These are phyloP conservation scores for Hirschioporus abietinus DNA, from an alignment of 768 basidiomycete genomes.

Conservation along the genomic window DNA sequence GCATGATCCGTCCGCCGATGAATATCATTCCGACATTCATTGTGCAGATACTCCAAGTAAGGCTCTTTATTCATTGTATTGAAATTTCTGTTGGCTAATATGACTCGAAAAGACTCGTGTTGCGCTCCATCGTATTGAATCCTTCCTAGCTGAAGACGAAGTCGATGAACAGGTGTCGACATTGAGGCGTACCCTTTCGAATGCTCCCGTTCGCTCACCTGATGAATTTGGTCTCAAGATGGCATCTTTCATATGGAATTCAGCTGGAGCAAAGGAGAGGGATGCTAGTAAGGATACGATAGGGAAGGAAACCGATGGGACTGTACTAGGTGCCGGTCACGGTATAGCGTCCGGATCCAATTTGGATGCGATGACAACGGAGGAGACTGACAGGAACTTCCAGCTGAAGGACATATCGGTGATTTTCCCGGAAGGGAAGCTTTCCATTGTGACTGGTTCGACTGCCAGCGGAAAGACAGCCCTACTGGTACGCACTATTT, in stretches of 20 bases:
- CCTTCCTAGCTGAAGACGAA: slow-evolving; percentile 34
- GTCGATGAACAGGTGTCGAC: slow-evolving; percentile 34
- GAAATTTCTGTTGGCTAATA: background rate
- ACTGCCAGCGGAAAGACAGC: slow-evolving; percentile 33
- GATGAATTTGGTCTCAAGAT: slow-evolving; percentile 29
- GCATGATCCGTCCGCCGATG: slow-evolving; percentile 79
- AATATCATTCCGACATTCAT: slow-evolving; percentile 79
- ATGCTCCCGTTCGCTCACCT: background rate
- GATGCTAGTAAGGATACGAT: background rate
- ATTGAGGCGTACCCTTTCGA: slow-evolving; percentile 19
- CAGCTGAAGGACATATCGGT: slow-evolving; percentile 27
- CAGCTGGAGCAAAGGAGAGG: slow-evolving; percentile 17
- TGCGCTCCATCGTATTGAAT: slow-evolving; percentile 31
- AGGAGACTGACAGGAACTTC: slow-evolving; percentile 16
- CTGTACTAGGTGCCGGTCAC: background rate
- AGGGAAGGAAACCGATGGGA: slow-evolving; percentile 5
- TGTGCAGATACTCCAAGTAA: slow-evolving; percentile 64
- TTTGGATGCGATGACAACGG: background rate
- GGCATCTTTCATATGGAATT: slow-evolving; percentile 31
- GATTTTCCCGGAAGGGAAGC: slow-evolving; percentile 28
- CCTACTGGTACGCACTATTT: slow-evolving; percentile 2
- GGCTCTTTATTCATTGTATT: background rate
- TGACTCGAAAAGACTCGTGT: background rate
- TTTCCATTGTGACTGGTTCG: slow-evolving; percentile 30
- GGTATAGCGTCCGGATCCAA: background rate